Conservation (phyloP, 495 filamentous ascomycete genomes). For the Penicillium longicatenatum region DNA sequence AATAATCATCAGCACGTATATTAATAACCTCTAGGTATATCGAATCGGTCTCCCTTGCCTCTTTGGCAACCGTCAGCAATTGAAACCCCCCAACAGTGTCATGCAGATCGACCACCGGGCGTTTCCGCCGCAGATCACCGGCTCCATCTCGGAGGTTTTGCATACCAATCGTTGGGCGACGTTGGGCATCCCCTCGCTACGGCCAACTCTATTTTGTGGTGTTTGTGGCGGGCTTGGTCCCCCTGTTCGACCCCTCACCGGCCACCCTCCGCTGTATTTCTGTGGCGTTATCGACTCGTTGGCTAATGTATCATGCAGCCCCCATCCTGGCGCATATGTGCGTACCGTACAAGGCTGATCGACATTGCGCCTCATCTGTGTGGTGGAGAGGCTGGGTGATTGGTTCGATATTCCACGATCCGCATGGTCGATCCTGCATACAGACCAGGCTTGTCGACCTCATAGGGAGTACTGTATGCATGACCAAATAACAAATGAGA, state of each 20-base stretch:
- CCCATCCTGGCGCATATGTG: too few species aligned
- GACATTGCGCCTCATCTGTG: conserved; percentile 34
- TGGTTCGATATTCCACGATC: conserved; percentile 39
- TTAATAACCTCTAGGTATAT: not conserved
- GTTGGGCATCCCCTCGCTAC: conserved; percentile 31
- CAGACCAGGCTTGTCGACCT: too few species aligned
- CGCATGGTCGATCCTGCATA: conserved; percentile 10
- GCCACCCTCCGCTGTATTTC: conserved; percentile 1
- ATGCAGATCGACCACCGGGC: conserved; percentile 37
- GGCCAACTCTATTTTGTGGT: conserved; percentile 29
- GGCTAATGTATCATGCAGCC: not conserved
- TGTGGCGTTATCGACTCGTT: not conserved
- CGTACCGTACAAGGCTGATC: conserved; percentile 24
- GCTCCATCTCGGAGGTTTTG: conserved; percentile 37
- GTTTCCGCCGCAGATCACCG: conserved; percentile 44
- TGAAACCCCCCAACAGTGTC: conserved; percentile 4
- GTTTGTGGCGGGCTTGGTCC: not conserved
- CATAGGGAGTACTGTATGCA: too few species aligned
- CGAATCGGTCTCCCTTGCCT: conserved; percentile 3
- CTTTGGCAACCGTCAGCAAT: not conserved
- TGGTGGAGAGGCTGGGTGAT: conserved; percentile 24
- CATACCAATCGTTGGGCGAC: conserved; percentile 35
- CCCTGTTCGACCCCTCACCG: conserved; percentile 6
- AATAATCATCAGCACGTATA: not conserved
- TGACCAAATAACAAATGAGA: not conserved